Evolutionary conservation across 306 rosid genomes (phyloP).

Genomic region (Trichosanthes truncata): DNA sequence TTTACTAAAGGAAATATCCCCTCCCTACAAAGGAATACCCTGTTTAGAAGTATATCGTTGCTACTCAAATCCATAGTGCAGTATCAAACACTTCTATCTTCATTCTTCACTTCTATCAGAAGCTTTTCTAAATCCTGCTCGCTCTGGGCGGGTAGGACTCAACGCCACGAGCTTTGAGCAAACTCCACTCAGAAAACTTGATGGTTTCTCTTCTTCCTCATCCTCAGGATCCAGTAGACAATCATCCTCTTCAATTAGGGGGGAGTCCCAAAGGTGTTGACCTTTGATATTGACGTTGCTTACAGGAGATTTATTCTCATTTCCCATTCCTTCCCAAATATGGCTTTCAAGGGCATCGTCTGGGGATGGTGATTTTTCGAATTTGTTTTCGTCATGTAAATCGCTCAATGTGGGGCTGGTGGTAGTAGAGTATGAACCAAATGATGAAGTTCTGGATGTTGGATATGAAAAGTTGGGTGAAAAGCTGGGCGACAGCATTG

Average conservation of each 20-base stretch:
- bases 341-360: neutral
- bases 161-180: constrained; percentile 32
- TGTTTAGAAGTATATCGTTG: neutral
- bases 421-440: constrained; percentile 35
- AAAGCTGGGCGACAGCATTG: neutral
- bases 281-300: constrained; percentile 3
- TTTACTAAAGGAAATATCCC: neutral
- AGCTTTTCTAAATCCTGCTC: constrained; percentile 31
- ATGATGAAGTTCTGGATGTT: constrained; percentile 31
- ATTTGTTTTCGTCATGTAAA: neutral
- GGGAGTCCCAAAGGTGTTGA: constrained; percentile 32
- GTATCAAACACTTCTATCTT: constrained; percentile 14
- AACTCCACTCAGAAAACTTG: constrained; percentile 32
- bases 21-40: neutral
- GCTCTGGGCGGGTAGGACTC: constrained; percentile 8
- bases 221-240: constrained; percentile 22
- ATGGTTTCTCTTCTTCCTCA: constrained; percentile 22
- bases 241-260: constrained; percentile 24
- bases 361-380: neutral
- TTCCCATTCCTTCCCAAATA: constrained; percentile 12
- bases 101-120: constrained; percentile 27
- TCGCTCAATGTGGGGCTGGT: constrained; percentile 16
- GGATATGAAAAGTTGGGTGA: constrained; percentile 16
- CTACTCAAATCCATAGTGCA: neutral
- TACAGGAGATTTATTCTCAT: neutral